These are phyloP conservation scores for Pleomassaria siparia DNA, from an alignment of 2,329 filamentous ascomycete genomes.

Conservation along the genomic window DNA sequence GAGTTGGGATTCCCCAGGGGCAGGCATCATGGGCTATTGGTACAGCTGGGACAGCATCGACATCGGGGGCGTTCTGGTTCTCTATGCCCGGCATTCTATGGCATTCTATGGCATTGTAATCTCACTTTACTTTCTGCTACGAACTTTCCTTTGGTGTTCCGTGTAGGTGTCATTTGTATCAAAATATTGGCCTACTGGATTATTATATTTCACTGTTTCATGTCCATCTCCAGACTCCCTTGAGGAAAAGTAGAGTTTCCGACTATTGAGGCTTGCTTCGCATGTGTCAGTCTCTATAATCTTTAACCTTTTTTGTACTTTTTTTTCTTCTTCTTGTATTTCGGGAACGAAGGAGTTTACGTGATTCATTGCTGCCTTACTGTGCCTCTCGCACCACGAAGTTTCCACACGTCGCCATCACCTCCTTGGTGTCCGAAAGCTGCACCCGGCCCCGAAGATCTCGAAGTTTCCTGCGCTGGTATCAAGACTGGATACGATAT, in stretches of 20 bases:
- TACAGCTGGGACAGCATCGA: neutral
- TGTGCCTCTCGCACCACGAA: conserved; percentile 5
- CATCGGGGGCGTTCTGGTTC: neutral
- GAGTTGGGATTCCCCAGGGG: conserved; percentile 7
- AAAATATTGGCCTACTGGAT: too few species aligned
- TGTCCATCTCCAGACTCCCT: too few species aligned
- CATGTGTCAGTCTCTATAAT: too few species aligned
- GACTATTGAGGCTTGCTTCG: too few species aligned
- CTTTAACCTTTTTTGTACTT: too few species aligned
- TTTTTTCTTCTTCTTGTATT: neutral
- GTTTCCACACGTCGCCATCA: conserved; percentile 21
- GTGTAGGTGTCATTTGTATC: neutral
- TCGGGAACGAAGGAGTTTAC: too few species aligned
- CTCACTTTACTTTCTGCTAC: neutral
- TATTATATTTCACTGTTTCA: too few species aligned
- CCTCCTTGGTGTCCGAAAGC: conserved; percentile 10
- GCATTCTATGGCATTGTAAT: conserved; percentile 2
- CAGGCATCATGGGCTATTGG: conserved; percentile 1
- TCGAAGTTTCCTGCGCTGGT: conserved; percentile 44
- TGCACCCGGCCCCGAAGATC: conserved; percentile 43
- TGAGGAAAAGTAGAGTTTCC: too few species aligned
- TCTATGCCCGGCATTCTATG: conserved; percentile 1
- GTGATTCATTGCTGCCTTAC: conserved; percentile 6
- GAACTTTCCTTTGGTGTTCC: neutral
- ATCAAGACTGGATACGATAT: conserved; percentile 50